These are phyloP conservation scores for Stachybotrys echinatus DNA, from an alignment of 2,329 filamentous ascomycete genomes.

Conservation along the genomic window DNA sequence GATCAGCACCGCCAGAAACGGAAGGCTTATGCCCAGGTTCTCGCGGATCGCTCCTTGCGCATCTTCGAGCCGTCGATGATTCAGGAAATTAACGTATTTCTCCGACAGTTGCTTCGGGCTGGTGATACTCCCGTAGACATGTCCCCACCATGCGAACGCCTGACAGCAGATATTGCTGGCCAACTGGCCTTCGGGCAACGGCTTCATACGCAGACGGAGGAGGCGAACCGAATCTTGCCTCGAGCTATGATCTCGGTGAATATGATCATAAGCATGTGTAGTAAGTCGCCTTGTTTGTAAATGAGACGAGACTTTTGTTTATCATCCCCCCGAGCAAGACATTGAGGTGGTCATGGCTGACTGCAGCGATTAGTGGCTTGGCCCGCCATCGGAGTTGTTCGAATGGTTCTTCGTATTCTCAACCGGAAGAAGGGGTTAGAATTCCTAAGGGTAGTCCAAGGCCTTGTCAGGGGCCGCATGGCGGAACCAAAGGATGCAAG, in stretches of 20 bases:
- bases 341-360: no score
- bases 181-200: background rate
- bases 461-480: slow-evolving; percentile 4
- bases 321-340: no score
- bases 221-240: background rate
- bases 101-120: slow-evolving; percentile 4
- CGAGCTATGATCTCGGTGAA: background rate
- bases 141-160: slow-evolving; percentile 4
- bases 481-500: slow-evolving; percentile 4
- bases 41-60: slow-evolving; percentile 10
- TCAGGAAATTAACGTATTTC: slow-evolving; percentile 8
- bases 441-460: background rate
- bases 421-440: background rate
- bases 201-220: background rate
- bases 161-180: slow-evolving; percentile 10
- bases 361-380: background rate
- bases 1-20: slow-evolving; percentile 7
- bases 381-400: background rate
- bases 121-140: slow-evolving; percentile 6
- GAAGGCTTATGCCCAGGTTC: slow-evolving; percentile 4
- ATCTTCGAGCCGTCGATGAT: slow-evolving; percentile 8
- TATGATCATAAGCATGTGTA: background rate
- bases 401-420: background rate
- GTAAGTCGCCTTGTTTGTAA: background rate
- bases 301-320: no score